Conservation (phyloP, 345 rosid species). For the Mercurialis annua region DNA sequence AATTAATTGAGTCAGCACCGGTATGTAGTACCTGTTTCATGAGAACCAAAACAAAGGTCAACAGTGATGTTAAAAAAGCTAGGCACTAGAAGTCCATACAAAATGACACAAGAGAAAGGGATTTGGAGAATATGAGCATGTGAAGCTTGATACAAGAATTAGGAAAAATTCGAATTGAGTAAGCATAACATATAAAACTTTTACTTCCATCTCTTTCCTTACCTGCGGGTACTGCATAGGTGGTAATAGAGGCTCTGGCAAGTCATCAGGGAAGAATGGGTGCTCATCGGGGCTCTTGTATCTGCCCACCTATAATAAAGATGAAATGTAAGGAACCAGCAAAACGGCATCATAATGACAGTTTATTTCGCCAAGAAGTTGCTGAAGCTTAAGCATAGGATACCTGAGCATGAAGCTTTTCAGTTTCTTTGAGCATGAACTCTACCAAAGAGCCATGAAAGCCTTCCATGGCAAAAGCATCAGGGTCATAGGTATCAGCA, state of each 20-base stretch:
- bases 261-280: constrained; percentile 71
- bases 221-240: constrained; percentile 81
- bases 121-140: neutral
- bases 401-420: constrained; percentile 84
- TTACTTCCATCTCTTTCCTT: neutral
- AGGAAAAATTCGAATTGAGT: neutral
- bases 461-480: constrained; percentile 70
- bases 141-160: neutral
- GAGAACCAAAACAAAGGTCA: neutral
- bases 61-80: neutral
- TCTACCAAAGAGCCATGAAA: constrained; percentile 84
- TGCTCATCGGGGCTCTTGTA: constrained; percentile 91
- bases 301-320: constrained; percentile 59
- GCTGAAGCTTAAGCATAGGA: neutral
- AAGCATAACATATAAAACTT: neutral
- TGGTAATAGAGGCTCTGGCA: constrained; percentile 72
- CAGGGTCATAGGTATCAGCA: constrained; percentile 78
- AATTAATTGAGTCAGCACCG: constrained; percentile 64
- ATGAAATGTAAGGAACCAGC: constrained; percentile 9
- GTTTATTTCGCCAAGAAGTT: neutral
- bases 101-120: neutral
- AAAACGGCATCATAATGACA: neutral
- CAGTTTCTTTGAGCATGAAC: constrained; percentile 75
- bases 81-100: neutral
- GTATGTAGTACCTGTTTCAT: constrained; percentile 66